phyloP scores from a whole-genome alignment of 441 rosid genomes.

The Manihot esculenta region DNA sequence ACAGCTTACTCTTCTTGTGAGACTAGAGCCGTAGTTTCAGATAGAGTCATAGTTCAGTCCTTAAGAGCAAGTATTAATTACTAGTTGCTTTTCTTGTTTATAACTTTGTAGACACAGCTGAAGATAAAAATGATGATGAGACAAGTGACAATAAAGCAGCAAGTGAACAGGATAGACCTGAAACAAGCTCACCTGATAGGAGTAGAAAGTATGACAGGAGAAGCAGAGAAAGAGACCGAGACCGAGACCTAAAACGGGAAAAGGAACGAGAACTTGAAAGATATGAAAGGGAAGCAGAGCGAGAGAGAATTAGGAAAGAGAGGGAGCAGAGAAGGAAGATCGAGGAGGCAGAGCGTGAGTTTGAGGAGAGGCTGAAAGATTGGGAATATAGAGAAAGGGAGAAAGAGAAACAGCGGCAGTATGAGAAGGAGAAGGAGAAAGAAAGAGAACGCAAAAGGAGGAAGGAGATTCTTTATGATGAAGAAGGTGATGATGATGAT shows the following conservation, averaged over 20 bases:
- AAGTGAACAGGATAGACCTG: conserved; percentile 67
- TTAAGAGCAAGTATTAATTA: neutral
- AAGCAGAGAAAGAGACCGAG: conserved; percentile 73
- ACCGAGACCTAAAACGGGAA: conserved; percentile 66
- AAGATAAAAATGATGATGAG: conserved; percentile 65
- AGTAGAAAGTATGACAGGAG: conserved; percentile 71
- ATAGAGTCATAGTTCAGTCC: no score
- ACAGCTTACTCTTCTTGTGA: neutral
- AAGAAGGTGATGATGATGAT: conserved; percentile 88
- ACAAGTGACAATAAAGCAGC: conserved; percentile 56
- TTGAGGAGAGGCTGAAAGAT: conserved; percentile 81
- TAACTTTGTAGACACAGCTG: conserved; percentile 48
- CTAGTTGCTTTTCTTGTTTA: neutral
- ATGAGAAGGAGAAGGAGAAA: conserved; percentile 91
- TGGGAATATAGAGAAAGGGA: conserved; percentile 97
- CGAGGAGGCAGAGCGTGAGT: conserved; percentile 92
- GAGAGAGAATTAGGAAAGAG: conserved; percentile 84
- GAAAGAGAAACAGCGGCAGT: conserved; percentile 86
- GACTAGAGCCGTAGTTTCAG: neutral
- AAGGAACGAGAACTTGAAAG: conserved; percentile 90
- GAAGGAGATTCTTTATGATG: conserved; percentile 80
- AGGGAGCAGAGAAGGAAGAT: conserved; percentile 90
- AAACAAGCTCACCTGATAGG: conserved; percentile 79
- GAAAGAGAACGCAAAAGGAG: conserved; percentile 88
- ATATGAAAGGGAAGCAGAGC: conserved; percentile 88